Evolutionary conservation across 345 rosid genomes (phyloP).

Genomic region (Nasturtium officinale): DNA sequence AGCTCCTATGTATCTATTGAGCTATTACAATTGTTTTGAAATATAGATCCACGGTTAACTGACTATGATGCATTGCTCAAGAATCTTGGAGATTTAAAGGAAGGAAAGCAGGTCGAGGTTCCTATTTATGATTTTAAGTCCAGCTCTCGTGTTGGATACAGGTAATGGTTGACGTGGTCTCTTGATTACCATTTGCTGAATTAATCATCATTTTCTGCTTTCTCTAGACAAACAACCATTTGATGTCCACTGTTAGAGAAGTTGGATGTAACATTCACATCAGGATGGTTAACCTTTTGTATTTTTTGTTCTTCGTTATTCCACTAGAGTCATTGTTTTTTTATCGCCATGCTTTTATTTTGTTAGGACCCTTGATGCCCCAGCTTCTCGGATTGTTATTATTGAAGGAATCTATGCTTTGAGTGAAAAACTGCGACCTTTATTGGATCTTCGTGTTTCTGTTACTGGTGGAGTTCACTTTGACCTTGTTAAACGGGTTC

Average conservation of each 20-base stretch:
- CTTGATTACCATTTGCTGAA: background rate
- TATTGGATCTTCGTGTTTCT: conserved; percentile 86
- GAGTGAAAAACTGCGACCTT: conserved; percentile 82
- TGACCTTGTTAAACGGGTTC: conserved; percentile 97
- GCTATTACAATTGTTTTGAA: conserved; percentile 22
- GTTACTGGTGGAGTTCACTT: conserved; percentile 98
- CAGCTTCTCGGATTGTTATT: conserved; percentile 88
- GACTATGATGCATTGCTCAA: conserved; percentile 88
- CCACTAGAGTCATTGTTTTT: conserved; percentile 1
- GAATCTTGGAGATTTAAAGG: conserved; percentile 79
- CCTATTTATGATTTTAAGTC: conserved; percentile 96
- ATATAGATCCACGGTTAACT: conserved; percentile 92
- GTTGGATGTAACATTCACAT: conserved; percentile 18
- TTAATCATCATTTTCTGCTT: background rate
- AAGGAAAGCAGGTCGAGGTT: conserved; percentile 73
- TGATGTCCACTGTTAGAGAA: conserved; percentile 21
- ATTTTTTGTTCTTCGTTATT: background rate
- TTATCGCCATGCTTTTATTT: conserved; percentile 30
- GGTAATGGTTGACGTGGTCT: conserved; percentile 47
- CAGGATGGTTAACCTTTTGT: background rate
- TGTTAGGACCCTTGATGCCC: conserved; percentile 82
- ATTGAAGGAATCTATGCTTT: conserved; percentile 97
- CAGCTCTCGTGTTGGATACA: conserved; percentile 90
- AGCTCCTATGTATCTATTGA: conserved; percentile 10
- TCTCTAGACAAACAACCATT: background rate